These are phyloP conservation scores for Kodamaea arcana DNA, from an alignment of 1,139 yeast genomes.

Conservation along the genomic window DNA sequence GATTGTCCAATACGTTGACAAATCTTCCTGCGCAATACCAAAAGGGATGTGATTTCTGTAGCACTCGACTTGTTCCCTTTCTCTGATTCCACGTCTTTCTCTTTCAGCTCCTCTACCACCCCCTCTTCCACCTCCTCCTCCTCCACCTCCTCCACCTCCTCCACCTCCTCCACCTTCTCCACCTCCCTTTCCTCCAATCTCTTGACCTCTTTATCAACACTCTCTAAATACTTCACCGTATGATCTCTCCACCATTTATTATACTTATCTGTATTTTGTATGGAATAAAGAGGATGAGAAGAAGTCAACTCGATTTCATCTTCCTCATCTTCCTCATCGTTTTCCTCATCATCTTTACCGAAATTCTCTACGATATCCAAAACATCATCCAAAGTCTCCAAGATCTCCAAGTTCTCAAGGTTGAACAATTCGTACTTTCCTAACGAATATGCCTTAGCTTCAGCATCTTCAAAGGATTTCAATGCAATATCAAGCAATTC, in stretches of 20 bases:
- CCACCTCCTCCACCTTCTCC: slow-evolving; percentile 5
- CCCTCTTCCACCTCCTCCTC: slow-evolving; percentile 6
- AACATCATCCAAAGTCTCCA: slow-evolving; percentile 58
- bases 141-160: slow-evolving; percentile 9
- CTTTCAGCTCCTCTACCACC: no score
- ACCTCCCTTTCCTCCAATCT: slow-evolving; percentile 5
- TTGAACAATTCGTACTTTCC: slow-evolving; percentile 28
- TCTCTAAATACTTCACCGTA: slow-evolving; percentile 38
- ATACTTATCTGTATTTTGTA: slow-evolving; percentile 33
- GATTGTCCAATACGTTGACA: slow-evolving; percentile 57
- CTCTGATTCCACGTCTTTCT: slow-evolving; percentile 1
- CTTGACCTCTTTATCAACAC: slow-evolving; percentile 23
- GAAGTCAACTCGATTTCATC: slow-evolving; percentile 35
- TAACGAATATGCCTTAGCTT: slow-evolving; percentile 25
- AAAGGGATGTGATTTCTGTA: slow-evolving; percentile 7
- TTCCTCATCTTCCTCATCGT: slow-evolving; percentile 33
- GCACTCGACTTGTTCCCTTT: slow-evolving; percentile 6
- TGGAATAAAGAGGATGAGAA: slow-evolving; percentile 52
- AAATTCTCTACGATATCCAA: slow-evolving; percentile 64
- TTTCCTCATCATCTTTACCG: slow-evolving; percentile 49
- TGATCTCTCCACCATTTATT: slow-evolving; percentile 58
- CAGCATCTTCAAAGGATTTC: slow-evolving; percentile 42
- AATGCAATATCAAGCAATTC: slow-evolving; percentile 43
- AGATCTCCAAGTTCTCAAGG: slow-evolving; percentile 44
- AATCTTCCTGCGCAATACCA: slow-evolving; percentile 31